A percentile compares a stretch with the other conserved stretches of the same genome.
Evolutionary conservation across 139 green algal genomes (phyloP).

Genomic region (Diplosphaera chodatii): DNA sequence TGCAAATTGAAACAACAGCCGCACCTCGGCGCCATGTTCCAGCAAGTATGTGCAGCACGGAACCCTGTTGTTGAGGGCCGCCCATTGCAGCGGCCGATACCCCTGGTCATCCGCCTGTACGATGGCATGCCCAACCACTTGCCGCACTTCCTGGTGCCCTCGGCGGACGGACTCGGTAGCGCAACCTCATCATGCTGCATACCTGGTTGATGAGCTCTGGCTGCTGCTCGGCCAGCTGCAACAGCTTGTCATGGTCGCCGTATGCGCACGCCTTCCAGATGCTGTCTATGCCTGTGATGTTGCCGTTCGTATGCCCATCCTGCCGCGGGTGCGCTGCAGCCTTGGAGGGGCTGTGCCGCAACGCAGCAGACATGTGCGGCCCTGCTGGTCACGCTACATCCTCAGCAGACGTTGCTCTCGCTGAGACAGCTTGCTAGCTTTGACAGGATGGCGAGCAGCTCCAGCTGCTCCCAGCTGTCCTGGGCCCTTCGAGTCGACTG

Average conservation of each 20-base stretch:
- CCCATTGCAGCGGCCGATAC: slow-evolving; percentile 79
- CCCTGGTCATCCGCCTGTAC: slow-evolving; percentile 56
- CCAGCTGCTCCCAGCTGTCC: no score
- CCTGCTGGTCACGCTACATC: no score
- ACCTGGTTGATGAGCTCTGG: slow-evolving; percentile 32
- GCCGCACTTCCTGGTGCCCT: no score
- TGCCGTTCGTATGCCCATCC: neutral
- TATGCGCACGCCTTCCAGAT: slow-evolving; percentile 73
- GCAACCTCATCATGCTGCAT: no score
- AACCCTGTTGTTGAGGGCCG: slow-evolving; percentile 88
- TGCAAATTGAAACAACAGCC: no score
- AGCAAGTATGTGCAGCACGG: slow-evolving; percentile 65
- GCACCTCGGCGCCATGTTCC: slow-evolving; percentile 44
- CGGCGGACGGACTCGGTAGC: no score
- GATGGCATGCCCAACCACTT: no score
- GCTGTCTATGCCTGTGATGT: slow-evolving; percentile 12
- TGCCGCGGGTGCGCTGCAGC: no score
- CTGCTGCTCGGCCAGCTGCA: slow-evolving; percentile 42
- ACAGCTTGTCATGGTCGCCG: slow-evolving; percentile 72
- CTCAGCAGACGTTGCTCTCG: no score
- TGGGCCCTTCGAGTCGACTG: no score
- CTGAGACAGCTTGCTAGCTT: no score
- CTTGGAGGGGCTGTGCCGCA: neutral
- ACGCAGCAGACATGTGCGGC: neutral
- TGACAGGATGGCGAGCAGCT: no score